These are phyloP conservation scores for Nicotiana tomentosiformis DNA, from an alignment of 257 asterid genomes.

Conservation along the genomic window DNA sequence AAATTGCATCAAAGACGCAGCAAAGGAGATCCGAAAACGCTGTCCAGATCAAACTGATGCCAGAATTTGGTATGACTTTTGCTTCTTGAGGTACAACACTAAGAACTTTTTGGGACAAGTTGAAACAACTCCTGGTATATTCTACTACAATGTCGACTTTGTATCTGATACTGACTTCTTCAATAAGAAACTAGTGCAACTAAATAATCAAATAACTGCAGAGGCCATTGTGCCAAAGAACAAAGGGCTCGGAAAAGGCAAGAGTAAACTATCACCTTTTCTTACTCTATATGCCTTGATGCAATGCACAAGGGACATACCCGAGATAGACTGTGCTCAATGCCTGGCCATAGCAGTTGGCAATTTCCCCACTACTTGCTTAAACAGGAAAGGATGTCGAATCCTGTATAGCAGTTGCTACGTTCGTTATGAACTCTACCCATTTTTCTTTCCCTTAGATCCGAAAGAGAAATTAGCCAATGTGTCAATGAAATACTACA, in stretches of 20 bases:
- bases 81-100: constrained; percentile 45
- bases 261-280: constrained; percentile 29
- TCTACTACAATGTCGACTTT: constrained; percentile 33
- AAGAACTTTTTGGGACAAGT: constrained; percentile 37
- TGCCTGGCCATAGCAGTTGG: constrained; percentile 54
- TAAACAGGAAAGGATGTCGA: constrained; percentile 52
- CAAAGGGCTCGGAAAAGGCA: constrained; percentile 55
- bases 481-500: background rate
- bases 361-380: constrained; percentile 34
- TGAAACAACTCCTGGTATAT: constrained; percentile 37
- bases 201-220: constrained; percentile 30
- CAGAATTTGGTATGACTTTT: constrained; percentile 63
- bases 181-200: constrained; percentile 25
- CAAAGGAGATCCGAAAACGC: constrained; percentile 17
- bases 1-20: constrained; percentile 52
- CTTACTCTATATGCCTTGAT: constrained; percentile 50
- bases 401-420: constrained; percentile 60
- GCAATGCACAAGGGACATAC: constrained; percentile 72
- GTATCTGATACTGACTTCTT: constrained; percentile 49
- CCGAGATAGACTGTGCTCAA: constrained; percentile 44
- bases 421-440: constrained; percentile 64
- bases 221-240: constrained; percentile 41
- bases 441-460: constrained; percentile 66
- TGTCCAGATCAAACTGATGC: constrained; percentile 55
- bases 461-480: constrained; percentile 9